A percentile compares a stretch with the other conserved stretches of the same genome.
Evolutionary conservation across 768 basidiomycete species (phyloP).

Genomic region (Mycena vitilis): DNA sequence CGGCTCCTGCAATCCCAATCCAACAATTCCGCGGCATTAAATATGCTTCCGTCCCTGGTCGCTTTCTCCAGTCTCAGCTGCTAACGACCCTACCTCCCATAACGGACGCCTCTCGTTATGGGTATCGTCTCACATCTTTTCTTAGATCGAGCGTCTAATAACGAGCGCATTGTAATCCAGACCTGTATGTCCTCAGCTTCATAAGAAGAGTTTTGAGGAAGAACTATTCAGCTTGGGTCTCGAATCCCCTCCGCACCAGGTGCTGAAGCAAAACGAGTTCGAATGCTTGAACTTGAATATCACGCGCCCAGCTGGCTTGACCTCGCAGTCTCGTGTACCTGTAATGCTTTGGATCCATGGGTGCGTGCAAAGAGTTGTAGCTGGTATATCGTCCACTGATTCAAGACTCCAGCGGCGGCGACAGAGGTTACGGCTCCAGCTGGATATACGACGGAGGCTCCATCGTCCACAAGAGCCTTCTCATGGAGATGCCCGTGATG

Average conservation of each 20-base stretch:
- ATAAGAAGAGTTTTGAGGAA: constrained; percentile 64
- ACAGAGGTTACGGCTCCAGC: constrained; percentile 78
- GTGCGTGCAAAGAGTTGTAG: constrained; percentile 52
- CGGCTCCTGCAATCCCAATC: constrained; percentile 64
- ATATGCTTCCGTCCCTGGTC: constrained; percentile 78
- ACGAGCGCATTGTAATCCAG: constrained; percentile 47
- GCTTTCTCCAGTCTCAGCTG: constrained; percentile 80
- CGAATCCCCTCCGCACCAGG: constrained; percentile 64
- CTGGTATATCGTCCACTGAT: constrained; percentile 14
- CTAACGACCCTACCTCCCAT: constrained; percentile 65
- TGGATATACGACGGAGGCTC: constrained; percentile 84
- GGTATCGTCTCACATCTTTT: constrained; percentile 55
- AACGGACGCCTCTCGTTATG: constrained; percentile 74
- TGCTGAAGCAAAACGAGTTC: constrained; percentile 76
- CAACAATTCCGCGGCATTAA: constrained; percentile 85
- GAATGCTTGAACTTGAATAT: constrained; percentile 86
- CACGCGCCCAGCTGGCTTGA: constrained; percentile 73
- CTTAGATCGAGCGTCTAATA: constrained; percentile 8
- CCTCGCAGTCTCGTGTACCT: constrained; percentile 65
- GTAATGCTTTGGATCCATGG: constrained; percentile 93
- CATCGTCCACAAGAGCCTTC: constrained; percentile 75
- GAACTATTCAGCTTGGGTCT: constrained; percentile 69
- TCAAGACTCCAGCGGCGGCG: constrained; percentile 65
- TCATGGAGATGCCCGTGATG: constrained; percentile 72
- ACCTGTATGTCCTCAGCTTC: constrained; percentile 80